A percentile compares a stretch with the other conserved stretches of the same genome.
Conservation (phyloP, 208 protist genomes). For the Trypanosoma boissoni region DNA sequence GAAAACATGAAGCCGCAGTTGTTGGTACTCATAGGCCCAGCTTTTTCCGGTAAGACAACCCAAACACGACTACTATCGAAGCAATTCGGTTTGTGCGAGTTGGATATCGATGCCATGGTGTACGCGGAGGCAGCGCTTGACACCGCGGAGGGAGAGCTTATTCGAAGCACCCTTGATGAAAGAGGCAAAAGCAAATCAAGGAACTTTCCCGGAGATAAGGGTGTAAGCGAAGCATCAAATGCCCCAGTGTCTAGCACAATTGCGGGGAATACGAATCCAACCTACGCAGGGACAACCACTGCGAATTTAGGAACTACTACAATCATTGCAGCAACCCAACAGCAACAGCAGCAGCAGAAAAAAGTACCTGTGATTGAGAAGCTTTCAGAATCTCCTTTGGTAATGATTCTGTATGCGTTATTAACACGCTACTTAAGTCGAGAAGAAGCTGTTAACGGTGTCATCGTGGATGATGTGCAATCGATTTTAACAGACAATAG, state of each 20-base stretch:
- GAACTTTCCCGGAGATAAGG: too few species aligned
- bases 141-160: slow-evolving; percentile 63
- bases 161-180: slow-evolving; percentile 54
- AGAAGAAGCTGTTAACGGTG: slow-evolving; percentile 10
- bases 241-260: too few species aligned
- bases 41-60: slow-evolving; percentile 72
- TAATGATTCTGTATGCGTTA: slow-evolving; percentile 25
- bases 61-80: slow-evolving; percentile 41
- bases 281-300: too few species aligned
- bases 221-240: too few species aligned
- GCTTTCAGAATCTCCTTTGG: slow-evolving; percentile 6
- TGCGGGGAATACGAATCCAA: too few species aligned
- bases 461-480: slow-evolving; percentile 73
- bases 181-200: not conserved
- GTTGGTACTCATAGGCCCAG: slow-evolving; percentile 77
- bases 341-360: not conserved
- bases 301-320: not conserved
- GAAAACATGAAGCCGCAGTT: slow-evolving; percentile 19
- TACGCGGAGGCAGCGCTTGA: slow-evolving; percentile 59
- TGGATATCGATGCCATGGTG: slow-evolving; percentile 62
- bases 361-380: not conserved
- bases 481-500: slow-evolving; percentile 52
- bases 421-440: slow-evolving; percentile 12
- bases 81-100: slow-evolving; percentile 17
- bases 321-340: not conserved